Evolutionary conservation across 2,329 filamentous ascomycete genomes (phyloP).

Genomic region (Microascus cirrosus): DNA sequence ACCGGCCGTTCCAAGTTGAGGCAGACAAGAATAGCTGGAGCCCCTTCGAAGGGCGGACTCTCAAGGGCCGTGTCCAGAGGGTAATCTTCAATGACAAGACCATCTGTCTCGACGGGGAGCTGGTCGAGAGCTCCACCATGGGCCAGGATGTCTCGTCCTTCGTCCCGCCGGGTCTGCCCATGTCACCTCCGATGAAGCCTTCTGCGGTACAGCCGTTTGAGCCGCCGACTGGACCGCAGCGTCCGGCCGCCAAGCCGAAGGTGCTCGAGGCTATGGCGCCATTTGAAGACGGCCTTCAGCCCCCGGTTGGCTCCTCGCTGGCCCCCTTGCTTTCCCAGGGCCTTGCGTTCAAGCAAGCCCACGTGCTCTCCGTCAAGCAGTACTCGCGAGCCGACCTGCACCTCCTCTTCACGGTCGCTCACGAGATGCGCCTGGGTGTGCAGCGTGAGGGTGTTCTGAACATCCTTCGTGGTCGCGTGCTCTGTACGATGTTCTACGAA

Average conservation of each 20-base stretch:
- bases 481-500: constrained; percentile 95
- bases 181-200: constrained; percentile 47
- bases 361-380: constrained; percentile 85
- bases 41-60: constrained; percentile 57
- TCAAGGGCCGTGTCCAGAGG: constrained; percentile 61
- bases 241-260: neutral
- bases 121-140: constrained; percentile 39
- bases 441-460: constrained; percentile 85
- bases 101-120: constrained; percentile 61
- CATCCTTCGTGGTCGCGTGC: constrained; percentile 72
- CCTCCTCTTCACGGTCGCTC: constrained; percentile 87
- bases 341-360: constrained; percentile 79
- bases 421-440: constrained; percentile 94
- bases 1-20: constrained; percentile 54
- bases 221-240: neutral
- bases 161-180: constrained; percentile 28
- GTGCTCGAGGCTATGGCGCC: constrained; percentile 13
- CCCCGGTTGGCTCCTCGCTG: constrained; percentile 38
- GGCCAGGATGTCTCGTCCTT: constrained; percentile 71
- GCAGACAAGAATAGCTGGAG: constrained; percentile 32
- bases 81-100: constrained; percentile 67
- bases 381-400: constrained; percentile 84
- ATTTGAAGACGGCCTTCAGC: constrained; percentile 20
- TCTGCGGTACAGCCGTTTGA: constrained; percentile 1
- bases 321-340: constrained; percentile 59